Evolutionary conservation across 202 grass and related monocot species (phyloP).

Genomic region (Setaria italica): DNA sequence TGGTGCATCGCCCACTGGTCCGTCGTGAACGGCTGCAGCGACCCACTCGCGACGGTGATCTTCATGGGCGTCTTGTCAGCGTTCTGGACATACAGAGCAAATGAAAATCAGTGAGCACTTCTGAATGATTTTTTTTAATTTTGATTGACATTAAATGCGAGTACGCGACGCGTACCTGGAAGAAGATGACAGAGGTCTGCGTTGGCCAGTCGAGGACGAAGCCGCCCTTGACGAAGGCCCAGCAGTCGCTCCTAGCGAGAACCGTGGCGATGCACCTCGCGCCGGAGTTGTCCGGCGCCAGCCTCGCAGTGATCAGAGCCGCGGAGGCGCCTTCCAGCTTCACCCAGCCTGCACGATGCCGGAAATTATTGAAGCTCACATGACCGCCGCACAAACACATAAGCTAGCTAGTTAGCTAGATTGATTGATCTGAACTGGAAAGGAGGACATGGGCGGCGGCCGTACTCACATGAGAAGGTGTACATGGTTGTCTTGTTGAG

Average conservation of each 20-base stretch:
- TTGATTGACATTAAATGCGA: not conserved
- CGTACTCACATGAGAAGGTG: constrained; percentile 84
- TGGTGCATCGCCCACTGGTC: constrained; percentile 89
- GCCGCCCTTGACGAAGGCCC: constrained; percentile 97
- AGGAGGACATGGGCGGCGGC: not conserved
- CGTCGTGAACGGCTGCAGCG: constrained; percentile 82
- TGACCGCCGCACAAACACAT: not conserved
- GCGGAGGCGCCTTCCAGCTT: constrained; percentile 68
- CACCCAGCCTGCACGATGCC: constrained; percentile 69
- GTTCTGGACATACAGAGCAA: constrained; percentile 36
- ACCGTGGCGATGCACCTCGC: constrained; percentile 75
- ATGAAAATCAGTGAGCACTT: not conserved
- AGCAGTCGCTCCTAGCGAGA: constrained; percentile 82
- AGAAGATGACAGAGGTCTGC: constrained; percentile 73
- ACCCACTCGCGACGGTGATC: constrained; percentile 72
- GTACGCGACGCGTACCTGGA: constrained; percentile 50
- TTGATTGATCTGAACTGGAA: not conserved
- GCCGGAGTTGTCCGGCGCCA: constrained; percentile 67
- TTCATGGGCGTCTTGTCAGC: constrained; percentile 70
- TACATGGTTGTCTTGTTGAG: constrained; percentile 78
- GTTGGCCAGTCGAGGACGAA: constrained; percentile 77
- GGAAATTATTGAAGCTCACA: constrained; percentile 28
- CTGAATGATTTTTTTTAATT: not conserved
- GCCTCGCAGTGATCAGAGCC: constrained; percentile 71
- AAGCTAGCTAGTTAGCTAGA: not conserved